Percentiles rank a stretch among this genome's conserved stretches.
Conservation (phyloP, 257 asterid species). For the Solanum boliviense region DNA sequence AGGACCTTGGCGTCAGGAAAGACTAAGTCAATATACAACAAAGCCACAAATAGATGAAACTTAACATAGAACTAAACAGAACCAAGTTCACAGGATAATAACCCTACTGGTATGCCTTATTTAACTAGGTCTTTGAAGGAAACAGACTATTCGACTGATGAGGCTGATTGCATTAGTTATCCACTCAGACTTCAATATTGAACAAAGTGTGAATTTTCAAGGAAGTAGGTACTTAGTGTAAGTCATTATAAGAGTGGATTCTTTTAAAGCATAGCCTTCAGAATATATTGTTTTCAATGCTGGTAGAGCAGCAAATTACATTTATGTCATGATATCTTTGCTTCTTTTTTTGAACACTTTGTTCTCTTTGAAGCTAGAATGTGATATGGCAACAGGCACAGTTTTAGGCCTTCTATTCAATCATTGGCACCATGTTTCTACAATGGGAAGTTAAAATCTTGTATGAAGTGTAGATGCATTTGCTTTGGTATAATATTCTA, state of each 20-base stretch:
- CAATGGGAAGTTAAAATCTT: background rate
- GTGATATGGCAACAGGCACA: background rate
- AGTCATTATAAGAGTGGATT: background rate
- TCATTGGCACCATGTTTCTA: background rate
- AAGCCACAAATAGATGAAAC: background rate
- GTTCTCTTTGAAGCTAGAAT: background rate
- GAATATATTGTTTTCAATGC: background rate
- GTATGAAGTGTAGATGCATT: background rate
- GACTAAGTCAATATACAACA: background rate
- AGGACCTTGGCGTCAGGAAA: background rate
- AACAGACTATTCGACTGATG: background rate
- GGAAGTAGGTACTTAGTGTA: background rate
- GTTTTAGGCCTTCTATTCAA: background rate
- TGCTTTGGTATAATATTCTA: background rate
- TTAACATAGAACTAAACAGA: background rate
- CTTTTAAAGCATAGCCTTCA: background rate
- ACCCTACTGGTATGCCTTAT: background rate
- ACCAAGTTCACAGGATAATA: background rate
- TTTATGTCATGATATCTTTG: background rate
- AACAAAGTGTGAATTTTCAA: background rate
- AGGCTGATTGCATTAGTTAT: background rate
- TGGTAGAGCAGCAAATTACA: background rate
- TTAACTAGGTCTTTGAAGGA: background rate
- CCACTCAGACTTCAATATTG: background rate
- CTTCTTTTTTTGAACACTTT: background rate